phyloP scores from a whole-genome alignment of 306 rosid genomes.

The Fagus crenata region DNA sequence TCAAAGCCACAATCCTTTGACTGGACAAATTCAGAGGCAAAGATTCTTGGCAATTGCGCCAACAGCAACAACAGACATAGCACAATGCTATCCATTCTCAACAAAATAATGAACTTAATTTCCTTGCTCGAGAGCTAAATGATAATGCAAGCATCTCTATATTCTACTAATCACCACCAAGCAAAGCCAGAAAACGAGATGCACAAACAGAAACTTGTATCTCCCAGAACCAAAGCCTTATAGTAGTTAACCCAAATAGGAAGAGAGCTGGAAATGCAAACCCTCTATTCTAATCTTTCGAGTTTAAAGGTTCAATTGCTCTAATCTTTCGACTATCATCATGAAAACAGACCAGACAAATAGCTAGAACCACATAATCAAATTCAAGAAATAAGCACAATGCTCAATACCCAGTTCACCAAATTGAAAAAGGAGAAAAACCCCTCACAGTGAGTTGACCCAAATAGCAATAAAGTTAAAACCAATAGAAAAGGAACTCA shows the following conservation, averaged over 20 bases:
- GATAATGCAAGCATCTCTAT: constrained; percentile 37
- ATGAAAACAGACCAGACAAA: not conserved
- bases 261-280: not conserved
- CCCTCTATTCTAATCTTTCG: not conserved
- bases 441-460: not conserved
- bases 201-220: constrained; percentile 19
- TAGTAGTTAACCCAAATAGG: not conserved
- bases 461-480: constrained; percentile 8
- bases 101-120: constrained; percentile 23
- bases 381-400: not conserved
- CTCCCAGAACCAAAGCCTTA: constrained; percentile 4
- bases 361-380: too few species aligned
- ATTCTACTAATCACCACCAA: constrained; percentile 10
- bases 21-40: constrained; percentile 46
- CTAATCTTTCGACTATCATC: constrained; percentile 2
- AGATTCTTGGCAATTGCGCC: constrained; percentile 46
- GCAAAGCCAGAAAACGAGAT: constrained; percentile 4
- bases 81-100: constrained; percentile 47
- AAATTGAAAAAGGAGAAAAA: constrained; percentile 25
- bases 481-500: not conserved
- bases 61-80: constrained; percentile 46
- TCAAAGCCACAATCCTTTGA: constrained; percentile 54
- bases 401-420: constrained; percentile 35
- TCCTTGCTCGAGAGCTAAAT: constrained; percentile 24
- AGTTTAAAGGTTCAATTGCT: constrained; percentile 18